Evolutionary conservation across 2,329 filamentous ascomycete species (phyloP), one percentile per base, ranked within the genome.

Genomic region (Fusarium azukiicola): DNA sequence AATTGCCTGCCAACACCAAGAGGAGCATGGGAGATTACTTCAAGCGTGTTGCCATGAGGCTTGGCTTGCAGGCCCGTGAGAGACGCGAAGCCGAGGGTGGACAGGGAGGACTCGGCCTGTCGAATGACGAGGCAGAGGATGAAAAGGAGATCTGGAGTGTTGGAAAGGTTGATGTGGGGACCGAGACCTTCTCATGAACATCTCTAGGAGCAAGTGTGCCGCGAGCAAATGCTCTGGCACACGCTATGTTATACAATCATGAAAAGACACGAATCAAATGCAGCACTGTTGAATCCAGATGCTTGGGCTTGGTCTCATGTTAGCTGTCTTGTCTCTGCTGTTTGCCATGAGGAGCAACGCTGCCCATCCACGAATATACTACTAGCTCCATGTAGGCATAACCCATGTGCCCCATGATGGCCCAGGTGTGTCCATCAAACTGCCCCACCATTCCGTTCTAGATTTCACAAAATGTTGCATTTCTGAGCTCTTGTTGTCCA

Each of bases 11-110:
- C 1, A 95, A 93, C 52, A 94, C 94, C 23, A 98, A 98, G 91
- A 93, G 97, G 81, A 97, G 95, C 86, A 99, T 99, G 95, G 93
- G 95, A 74, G 98, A 99, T 86, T 99, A 99, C 89, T 99, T 99
- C 90, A 98, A 98, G 91, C 92, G 98, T 54, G 96, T 99, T 79
- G 96, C 96, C 3, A 87, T 97, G 83, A 93, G 97, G 81, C 89
- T 99, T 27, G 97, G 96, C n/a, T 93, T 90, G 23, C 98, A 99
- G 86, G 97, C 96, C 3, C 93, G 96, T 77, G 98, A 99, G 89
- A 93, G 98, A 82, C 96, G 94, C 84, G 97, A 98, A 81, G 98
- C 98, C 0, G 97, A 99, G 85, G 97, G 97, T 76, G 98, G 97
- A 12, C 93, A 95, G 74, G 97, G 97, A 63, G 96, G 97, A 1